Conservation (phyloP, 345 rosid species). For the Cochlearia excelsa region DNA sequence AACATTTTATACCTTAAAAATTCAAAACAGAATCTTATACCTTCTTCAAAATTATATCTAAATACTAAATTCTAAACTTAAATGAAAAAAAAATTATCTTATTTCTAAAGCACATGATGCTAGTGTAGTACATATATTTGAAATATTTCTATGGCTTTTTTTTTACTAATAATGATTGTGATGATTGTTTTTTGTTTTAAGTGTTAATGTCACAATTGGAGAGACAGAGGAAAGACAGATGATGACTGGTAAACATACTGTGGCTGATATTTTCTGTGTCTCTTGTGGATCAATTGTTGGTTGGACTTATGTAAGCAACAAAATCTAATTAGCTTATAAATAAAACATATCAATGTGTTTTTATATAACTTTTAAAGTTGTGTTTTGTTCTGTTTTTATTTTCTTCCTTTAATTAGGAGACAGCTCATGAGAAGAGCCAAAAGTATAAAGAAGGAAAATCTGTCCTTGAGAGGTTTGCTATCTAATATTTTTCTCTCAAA, state of each 20-base stretch:
- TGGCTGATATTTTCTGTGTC: slow-evolving; percentile 91
- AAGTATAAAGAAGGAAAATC: slow-evolving; percentile 99
- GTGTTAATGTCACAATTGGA: slow-evolving; percentile 73
- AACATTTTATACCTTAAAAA: too few relatives aligned
- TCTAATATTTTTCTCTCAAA: slow-evolving; percentile 6
- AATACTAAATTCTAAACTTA: too few relatives aligned
- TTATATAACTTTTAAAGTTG: not conserved
- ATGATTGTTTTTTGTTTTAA: slow-evolving; percentile 16
- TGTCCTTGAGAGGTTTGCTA: slow-evolving; percentile 69
- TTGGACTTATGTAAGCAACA: slow-evolving; percentile 87
- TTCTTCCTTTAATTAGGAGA: slow-evolving; percentile 49
- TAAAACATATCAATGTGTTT: not conserved
- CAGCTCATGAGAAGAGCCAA: slow-evolving; percentile 80
- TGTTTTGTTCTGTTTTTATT: slow-evolving; percentile 18
- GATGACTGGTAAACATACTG: slow-evolving; percentile 88
- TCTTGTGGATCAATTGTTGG: slow-evolving; percentile 96
- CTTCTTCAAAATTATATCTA: too few relatives aligned
- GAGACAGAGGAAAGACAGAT: slow-evolving; percentile 74
- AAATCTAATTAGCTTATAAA: not conserved
- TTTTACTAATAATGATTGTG: slow-evolving; percentile 15
- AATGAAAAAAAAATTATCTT: too few relatives aligned
- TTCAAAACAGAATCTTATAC: too few relatives aligned
- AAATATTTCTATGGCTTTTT: not conserved
- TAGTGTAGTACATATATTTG: slow-evolving; percentile 2
- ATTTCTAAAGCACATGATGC: slow-evolving; percentile 19